A percentile compares a stretch with the other conserved stretches of the same genome.
These are phyloP conservation scores for Rutstroemia sydowiana DNA, from an alignment of 2,329 filamentous ascomycete species.

Conservation along the genomic window DNA sequence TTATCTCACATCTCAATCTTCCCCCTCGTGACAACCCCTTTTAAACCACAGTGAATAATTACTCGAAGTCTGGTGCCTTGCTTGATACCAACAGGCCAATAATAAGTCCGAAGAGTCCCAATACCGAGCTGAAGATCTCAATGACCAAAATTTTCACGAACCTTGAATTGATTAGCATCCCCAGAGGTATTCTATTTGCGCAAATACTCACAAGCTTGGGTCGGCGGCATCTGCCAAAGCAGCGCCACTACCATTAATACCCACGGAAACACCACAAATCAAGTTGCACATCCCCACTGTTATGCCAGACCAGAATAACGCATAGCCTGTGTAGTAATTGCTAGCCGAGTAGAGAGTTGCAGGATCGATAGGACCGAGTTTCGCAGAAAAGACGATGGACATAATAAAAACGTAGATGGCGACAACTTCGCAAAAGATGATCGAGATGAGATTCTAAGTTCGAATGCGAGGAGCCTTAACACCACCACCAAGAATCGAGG, in stretches of 20 bases:
- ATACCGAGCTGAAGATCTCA: slow-evolving; percentile 97
- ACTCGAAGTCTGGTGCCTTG: slow-evolving; percentile 68
- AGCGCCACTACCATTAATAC: slow-evolving; percentile 96
- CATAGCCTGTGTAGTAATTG: slow-evolving; percentile 91
- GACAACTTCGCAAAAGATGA: slow-evolving; percentile 99
- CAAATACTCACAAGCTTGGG: slow-evolving; percentile 65
- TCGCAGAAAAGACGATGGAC: slow-evolving; percentile 95
- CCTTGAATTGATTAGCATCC: slow-evolving; percentile 38
- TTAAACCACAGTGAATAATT: neutral
- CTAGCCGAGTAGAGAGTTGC: slow-evolving; percentile 63
- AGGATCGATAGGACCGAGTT: slow-evolving; percentile 60
- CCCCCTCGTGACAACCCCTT: neutral
- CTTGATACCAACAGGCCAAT: slow-evolving; percentile 82
- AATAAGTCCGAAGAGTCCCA: slow-evolving; percentile 94
- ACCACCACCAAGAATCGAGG: slow-evolving; percentile 92
- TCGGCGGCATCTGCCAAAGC: slow-evolving; percentile 95
- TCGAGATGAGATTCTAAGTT: slow-evolving; percentile 99
- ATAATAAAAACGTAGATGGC: slow-evolving; percentile 99
- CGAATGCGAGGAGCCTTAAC: slow-evolving; percentile 95
- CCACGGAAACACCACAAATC: slow-evolving; percentile 91
- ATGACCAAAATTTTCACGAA: slow-evolving; percentile 99
- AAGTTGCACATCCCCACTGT: slow-evolving; percentile 95
- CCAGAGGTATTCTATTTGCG: neutral
- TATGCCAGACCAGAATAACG: slow-evolving; percentile 90
- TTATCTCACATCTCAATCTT: slow-evolving; percentile 5